phyloP scores from a whole-genome alignment of 352 stramenopile genomes.

The Globisporangium nunn region DNA sequence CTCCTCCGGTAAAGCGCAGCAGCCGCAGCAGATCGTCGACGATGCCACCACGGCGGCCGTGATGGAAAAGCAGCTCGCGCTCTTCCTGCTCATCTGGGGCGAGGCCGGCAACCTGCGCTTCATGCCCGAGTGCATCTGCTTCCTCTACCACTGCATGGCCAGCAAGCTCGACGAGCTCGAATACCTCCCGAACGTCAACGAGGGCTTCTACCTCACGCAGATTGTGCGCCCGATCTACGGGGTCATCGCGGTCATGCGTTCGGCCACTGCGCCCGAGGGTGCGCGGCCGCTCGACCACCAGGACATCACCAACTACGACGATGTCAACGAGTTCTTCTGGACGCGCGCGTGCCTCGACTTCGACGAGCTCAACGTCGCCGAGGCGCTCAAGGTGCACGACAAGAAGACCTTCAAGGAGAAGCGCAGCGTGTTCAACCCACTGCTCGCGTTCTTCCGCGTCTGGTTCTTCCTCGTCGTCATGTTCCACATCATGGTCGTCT shows the following conservation, averaged over 20 bases:
- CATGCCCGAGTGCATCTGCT: slow-evolving; percentile 88
- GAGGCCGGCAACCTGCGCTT: slow-evolving; percentile 81
- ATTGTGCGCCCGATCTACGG: slow-evolving; percentile 75
- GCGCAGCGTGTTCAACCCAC: slow-evolving; percentile 77
- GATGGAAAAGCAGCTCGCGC: slow-evolving; percentile 68
- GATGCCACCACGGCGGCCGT: slow-evolving; percentile 28
- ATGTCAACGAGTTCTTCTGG: slow-evolving; percentile 90
- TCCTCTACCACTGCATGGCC: slow-evolving; percentile 57
- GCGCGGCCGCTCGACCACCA: slow-evolving; percentile 63
- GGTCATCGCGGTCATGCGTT: slow-evolving; percentile 71
- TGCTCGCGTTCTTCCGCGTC: slow-evolving; percentile 76
- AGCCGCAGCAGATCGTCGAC: slow-evolving; percentile 34
- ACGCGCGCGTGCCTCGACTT: slow-evolving; percentile 51
- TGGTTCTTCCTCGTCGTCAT: slow-evolving; percentile 79
- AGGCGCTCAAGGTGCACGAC: slow-evolving; percentile 49
- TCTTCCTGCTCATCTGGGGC: slow-evolving; percentile 81
- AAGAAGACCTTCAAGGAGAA: slow-evolving; percentile 87
- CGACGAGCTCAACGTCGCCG: slow-evolving; percentile 59
- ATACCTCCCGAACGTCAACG: slow-evolving; percentile 34
- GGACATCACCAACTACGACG: slow-evolving; percentile 84
- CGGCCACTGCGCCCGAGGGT: slow-evolving; percentile 26
- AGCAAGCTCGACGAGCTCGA: slow-evolving; percentile 30
- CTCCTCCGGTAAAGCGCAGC: slow-evolving; percentile 1
- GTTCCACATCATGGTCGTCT: slow-evolving; percentile 59
- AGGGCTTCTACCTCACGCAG: slow-evolving; percentile 58